These are phyloP conservation scores for Hypocrella siamensis DNA, from an alignment of 2,329 filamentous ascomycete species.

Conservation along the genomic window DNA sequence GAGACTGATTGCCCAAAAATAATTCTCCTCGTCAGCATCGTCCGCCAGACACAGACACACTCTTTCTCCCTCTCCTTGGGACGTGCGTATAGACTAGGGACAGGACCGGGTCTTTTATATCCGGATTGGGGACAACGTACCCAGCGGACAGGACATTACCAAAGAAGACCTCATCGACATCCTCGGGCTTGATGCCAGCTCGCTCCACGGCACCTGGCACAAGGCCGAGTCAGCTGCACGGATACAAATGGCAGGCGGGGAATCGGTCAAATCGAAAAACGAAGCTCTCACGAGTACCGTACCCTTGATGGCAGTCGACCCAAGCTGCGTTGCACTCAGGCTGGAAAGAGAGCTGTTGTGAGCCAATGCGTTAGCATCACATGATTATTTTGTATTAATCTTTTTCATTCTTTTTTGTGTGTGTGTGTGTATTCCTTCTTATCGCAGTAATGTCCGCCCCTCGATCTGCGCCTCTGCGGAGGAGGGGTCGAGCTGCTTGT, in stretches of 20 bases:
- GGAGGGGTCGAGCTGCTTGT: background rate
- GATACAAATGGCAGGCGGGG: background rate
- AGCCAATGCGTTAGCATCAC: slow-evolving; percentile 7
- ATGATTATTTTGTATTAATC: too few species aligned
- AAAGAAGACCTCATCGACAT: slow-evolving; percentile 94
- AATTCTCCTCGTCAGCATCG: too few species aligned
- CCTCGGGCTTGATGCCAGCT: slow-evolving; percentile 71
- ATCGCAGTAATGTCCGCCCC: too few species aligned
- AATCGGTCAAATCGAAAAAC: slow-evolving; percentile 3
- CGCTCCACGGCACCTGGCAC: slow-evolving; percentile 60
- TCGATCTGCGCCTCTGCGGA: too few species aligned
- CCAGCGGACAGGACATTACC: slow-evolving; percentile 96
- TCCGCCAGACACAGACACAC: too few species aligned
- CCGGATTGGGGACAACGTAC: slow-evolving; percentile 45
- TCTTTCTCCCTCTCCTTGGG: too few species aligned
- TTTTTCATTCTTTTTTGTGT: background rate
- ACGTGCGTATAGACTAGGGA: too few species aligned
- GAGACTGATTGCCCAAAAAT: too few species aligned
- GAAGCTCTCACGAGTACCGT: slow-evolving; percentile 11
- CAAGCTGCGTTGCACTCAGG: slow-evolving; percentile 72
- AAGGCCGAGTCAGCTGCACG: background rate
- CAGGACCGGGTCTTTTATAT: too few species aligned
- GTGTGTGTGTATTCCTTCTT: background rate
- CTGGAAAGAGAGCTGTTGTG: slow-evolving; percentile 71
- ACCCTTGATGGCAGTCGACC: slow-evolving; percentile 88